A percentile compares a stretch with the other conserved stretches of the same genome.
Evolutionary conservation across 108 stramenopile species (phyloP).

Genomic region (Phaeodactylum tricornutum): DNA sequence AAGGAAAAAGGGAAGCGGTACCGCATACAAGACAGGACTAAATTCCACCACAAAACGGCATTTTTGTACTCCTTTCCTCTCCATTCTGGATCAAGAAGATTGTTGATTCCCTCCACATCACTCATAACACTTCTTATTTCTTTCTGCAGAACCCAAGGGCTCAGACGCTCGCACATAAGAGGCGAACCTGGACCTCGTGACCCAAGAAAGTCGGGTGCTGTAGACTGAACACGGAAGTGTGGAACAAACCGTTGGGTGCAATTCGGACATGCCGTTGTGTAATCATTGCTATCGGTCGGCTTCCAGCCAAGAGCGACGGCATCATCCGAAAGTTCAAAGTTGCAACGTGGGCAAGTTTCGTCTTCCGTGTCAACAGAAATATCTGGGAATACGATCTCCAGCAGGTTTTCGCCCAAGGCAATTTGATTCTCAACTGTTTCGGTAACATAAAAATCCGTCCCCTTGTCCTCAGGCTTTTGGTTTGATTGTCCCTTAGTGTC

Average conservation of each 20-base stretch:
- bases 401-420: constrained; percentile 64
- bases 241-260: constrained; percentile 72
- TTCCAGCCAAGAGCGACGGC: constrained; percentile 74
- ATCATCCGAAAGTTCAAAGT: constrained; percentile 62
- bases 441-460: constrained; percentile 47
- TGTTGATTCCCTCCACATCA: constrained; percentile 58
- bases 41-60: constrained; percentile 77
- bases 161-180: constrained; percentile 72
- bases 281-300: constrained; percentile 61
- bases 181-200: constrained; percentile 62
- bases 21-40: constrained; percentile 71
- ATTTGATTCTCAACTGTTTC: constrained; percentile 68
- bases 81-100: constrained; percentile 62
- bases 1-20: constrained; percentile 75
- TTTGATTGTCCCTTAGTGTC: constrained; percentile 1
- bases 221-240: constrained; percentile 72
- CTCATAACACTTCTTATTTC: constrained; percentile 72
- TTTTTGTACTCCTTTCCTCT: constrained; percentile 65
- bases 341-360: constrained; percentile 70
- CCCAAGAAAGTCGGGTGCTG: constrained; percentile 56
- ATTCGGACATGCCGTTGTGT: constrained; percentile 66
- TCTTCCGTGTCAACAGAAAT: constrained; percentile 74
- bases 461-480: constrained; percentile 15
- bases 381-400: constrained; percentile 74
- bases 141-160: constrained; percentile 80